phyloP scores from a whole-genome alignment of 2,329 filamentous ascomycete genomes.

The Colletotrichum spaethianum region DNA sequence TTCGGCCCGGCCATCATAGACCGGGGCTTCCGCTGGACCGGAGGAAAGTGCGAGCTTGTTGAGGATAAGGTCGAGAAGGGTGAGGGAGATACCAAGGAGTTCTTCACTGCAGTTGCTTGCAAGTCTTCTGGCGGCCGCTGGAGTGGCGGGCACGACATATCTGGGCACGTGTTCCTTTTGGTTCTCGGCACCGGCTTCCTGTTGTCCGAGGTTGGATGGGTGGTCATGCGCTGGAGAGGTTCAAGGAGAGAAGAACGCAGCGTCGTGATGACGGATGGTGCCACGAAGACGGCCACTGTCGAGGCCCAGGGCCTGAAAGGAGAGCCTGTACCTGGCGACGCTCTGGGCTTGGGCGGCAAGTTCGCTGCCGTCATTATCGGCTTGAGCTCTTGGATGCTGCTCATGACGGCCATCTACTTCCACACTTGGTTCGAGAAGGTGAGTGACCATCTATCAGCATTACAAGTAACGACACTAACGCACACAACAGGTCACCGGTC shows the following conservation, averaged over 20 bases:
- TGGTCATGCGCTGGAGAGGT: conserved; percentile 61
- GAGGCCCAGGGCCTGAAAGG: conserved; percentile 52
- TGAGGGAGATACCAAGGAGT: conserved; percentile 60
- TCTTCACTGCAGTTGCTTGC: conserved; percentile 84
- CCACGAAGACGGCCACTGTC: conserved; percentile 71
- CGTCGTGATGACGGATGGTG: conserved; percentile 77
- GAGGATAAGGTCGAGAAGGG: conserved; percentile 62
- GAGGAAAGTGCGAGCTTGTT: conserved; percentile 82
- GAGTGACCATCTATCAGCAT: conserved; percentile 44
- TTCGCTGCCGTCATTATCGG: conserved; percentile 75
- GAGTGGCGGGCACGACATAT: conserved; percentile 96
- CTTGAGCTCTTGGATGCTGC: conserved; percentile 92
- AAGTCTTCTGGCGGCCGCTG: conserved; percentile 86
- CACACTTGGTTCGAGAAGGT: conserved; percentile 99
- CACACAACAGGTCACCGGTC: conserved; percentile 64
- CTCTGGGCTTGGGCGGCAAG: conserved; percentile 64
- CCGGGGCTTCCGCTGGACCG: conserved; percentile 88
- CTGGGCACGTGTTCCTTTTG: conserved; percentile 93
- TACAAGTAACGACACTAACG: conserved; percentile 43
- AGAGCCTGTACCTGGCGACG: conserved; percentile 21
- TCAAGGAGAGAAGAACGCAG: conserved; percentile 72
- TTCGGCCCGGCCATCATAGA: conserved; percentile 94
- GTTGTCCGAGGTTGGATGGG: conserved; percentile 81
- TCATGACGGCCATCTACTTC: conserved; percentile 99
- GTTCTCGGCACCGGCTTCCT: conserved; percentile 87